Base-by-base conservation (phyloP, 306 rosid species). In the Styphnolobium japonicum region DNA sequence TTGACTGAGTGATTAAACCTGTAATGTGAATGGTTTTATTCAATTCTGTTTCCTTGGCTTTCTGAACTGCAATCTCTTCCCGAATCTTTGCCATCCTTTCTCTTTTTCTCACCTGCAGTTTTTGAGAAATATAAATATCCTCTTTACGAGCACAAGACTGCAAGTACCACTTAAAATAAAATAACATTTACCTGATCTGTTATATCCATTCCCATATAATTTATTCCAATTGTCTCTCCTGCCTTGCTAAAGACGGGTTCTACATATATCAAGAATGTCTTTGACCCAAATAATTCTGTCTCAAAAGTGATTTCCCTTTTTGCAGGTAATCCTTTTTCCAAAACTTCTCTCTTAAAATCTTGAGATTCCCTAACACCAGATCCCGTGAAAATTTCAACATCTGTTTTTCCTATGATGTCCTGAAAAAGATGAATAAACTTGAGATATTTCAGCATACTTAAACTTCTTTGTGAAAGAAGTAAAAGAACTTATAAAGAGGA, bases 141-240 rank as follows among this genome's bases (percentile, higher is more conserved):
- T 11, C 18, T 58, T 25, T 9, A 27, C 48, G 6, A 37, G 7
- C 29, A 86, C 33, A 75, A 56, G 52, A 63, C 53, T 29, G 14
- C 19, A 48, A 39, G 39, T 52, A n/a, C 10, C 66, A 39, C 11
- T 64, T 39, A 39, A 70, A 43, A 4, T 3, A 53, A 40, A 42
- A 63, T 11, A 7, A 33, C 21, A 48, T 70, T 61, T 84, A 94
- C 97, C 97, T 94, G 98, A 85, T 92, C 98, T 29, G 97, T 89
- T 74, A 92, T 89, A 86, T 94, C 98, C 97, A 94, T 94, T 70
- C 97, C 98, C 97, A 94, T 92, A 74, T 94, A 94, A 23, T 94
- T 92, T 83, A 94, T 87, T 72, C 98, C 98, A 76, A 94, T 86
- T 45, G 93, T 94, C 80, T 91, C 95, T 73, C 97, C 97, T 63